A percentile compares a stretch with the other conserved stretches of the same genome.
Evolutionary conservation across 73 alveolate species (phyloP).

Genomic region (Tetrahymena elliotti): DNA sequence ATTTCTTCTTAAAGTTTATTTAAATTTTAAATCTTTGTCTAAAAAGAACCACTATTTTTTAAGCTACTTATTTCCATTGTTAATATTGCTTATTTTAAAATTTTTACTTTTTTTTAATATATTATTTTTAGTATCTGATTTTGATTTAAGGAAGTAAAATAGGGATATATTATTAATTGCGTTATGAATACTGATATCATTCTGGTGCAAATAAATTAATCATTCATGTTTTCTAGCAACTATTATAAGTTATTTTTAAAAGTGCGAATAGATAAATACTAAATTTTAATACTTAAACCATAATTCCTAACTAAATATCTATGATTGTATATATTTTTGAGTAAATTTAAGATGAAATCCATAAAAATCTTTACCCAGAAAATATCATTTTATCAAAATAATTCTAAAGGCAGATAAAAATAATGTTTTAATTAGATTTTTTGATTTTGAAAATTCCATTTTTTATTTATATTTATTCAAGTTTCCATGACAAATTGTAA

Average conservation of each 20-base stretch:
- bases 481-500: not conserved
- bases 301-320: too few species aligned
- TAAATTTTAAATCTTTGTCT: not conserved
- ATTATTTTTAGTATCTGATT: too few species aligned
- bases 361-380: too few species aligned
- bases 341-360: too few species aligned
- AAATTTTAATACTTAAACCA: too few species aligned
- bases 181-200: not conserved
- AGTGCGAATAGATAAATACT: not conserved
- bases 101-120: not conserved
- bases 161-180: not conserved
- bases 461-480: too few species aligned
- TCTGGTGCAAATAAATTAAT: not conserved
- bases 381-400: too few species aligned
- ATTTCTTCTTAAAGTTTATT: not conserved
- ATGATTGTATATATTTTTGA: too few species aligned
- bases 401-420: too few species aligned
- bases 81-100: not conserved
- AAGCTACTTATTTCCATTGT: not conserved
- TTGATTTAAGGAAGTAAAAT: not conserved
- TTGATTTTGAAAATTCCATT: too few species aligned
- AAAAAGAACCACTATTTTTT: not conserved
- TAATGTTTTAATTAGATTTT: too few species aligned
- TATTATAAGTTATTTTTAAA: not conserved
- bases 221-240: not conserved